phyloP scores from a whole-genome alignment of 306 rosid genomes.

The Prinsepia uniflora region DNA sequence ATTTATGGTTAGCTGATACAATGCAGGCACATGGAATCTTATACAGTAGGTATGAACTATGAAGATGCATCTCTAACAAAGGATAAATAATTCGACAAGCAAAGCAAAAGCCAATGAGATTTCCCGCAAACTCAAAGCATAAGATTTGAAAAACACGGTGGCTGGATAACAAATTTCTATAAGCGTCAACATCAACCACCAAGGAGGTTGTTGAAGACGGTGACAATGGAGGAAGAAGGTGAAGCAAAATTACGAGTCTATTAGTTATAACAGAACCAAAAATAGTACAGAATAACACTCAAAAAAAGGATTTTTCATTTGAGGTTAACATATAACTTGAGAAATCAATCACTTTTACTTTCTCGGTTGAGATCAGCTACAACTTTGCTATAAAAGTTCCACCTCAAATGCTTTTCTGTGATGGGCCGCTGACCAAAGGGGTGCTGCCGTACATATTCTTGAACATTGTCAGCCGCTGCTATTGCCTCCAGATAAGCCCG shows the following conservation, averaged over 20 bases:
- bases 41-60: slow-evolving; percentile 10
- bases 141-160: slow-evolving; percentile 4
- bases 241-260: too few species aligned
- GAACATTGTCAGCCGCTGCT: slow-evolving; percentile 58
- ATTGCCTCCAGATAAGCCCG: slow-evolving; percentile 57
- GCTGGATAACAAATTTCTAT: slow-evolving; percentile 18
- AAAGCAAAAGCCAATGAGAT: not conserved
- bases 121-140: not conserved
- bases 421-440: slow-evolving; percentile 77
- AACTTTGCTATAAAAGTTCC: slow-evolving; percentile 49
- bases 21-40: slow-evolving; percentile 11
- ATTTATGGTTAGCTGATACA: not conserved
- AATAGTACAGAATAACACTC: not conserved
- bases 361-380: not conserved
- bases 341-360: too few species aligned
- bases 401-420: slow-evolving; percentile 43
- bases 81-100: not conserved
- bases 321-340: too few species aligned
- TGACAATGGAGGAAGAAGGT: not conserved
- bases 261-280: not conserved
- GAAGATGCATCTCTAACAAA: not conserved
- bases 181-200: slow-evolving; percentile 18
- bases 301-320: not conserved
- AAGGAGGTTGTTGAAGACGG: not conserved
- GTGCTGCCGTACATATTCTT: slow-evolving; percentile 48